These are phyloP conservation scores for Schizosaccharomyces japonicus DNA, from an alignment of 805 yeast genomes.

Conservation along the genomic window DNA sequence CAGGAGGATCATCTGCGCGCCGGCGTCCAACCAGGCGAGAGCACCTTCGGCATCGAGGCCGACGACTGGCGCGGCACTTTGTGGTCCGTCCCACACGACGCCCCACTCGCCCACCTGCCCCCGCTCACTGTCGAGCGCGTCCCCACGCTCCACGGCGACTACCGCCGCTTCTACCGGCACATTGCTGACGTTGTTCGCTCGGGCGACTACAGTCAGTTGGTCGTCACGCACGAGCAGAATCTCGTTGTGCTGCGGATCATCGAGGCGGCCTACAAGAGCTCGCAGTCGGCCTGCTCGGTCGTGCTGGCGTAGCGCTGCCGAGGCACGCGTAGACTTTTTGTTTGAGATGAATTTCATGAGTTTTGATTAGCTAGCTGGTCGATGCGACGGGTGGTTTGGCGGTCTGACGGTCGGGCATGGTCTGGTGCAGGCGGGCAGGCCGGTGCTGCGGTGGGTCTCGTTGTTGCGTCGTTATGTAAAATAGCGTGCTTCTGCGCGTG, in stretches of 20 bases:
- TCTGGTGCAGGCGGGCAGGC: too few relatives aligned
- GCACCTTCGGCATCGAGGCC: neutral
- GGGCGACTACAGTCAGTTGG: neutral
- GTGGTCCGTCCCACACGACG: neutral
- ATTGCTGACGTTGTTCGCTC: neutral
- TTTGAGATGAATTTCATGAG: too few relatives aligned
- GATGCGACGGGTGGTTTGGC: too few relatives aligned
- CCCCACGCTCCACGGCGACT: neutral
- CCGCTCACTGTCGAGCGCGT: neutral
- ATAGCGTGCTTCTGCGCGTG: too few relatives aligned
- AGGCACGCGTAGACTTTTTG: too few relatives aligned
- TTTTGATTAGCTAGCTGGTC: too few relatives aligned
- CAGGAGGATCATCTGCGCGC: constrained; percentile 3
- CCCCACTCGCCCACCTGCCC: neutral
- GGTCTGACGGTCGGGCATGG: too few relatives aligned
- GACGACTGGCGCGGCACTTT: neutral
- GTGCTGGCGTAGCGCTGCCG: too few relatives aligned
- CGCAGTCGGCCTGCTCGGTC: neutral
- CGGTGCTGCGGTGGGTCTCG: too few relatives aligned
- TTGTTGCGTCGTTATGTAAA: too few relatives aligned
- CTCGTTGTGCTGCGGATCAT: neutral
- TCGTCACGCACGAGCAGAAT: neutral
- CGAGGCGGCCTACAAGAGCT: constrained; percentile 3
- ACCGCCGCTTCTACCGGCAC: neutral
- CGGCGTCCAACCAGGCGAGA: neutral